Conservation (phyloP, 2,329 filamentous ascomycete genomes). For the Colletotrichum australisinense region DNA sequence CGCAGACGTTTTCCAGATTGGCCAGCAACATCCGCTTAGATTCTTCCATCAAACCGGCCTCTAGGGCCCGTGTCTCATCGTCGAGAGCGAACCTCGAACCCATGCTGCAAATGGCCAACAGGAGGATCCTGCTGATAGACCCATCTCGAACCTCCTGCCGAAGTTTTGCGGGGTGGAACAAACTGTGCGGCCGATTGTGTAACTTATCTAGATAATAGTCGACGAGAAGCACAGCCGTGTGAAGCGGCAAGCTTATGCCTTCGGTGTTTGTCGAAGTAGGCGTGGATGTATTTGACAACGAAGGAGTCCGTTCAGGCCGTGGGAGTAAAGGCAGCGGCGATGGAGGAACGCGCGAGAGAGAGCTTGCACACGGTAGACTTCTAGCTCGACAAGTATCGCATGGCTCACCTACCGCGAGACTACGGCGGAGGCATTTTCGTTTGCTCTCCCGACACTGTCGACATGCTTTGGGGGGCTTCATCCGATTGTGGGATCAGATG, state of each 20-base stretch:
- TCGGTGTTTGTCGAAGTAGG: background rate
- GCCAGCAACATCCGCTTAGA: background rate
- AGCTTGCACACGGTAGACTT: background rate
- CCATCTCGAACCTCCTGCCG: background rate
- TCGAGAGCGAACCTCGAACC: background rate
- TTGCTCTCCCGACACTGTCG: background rate
- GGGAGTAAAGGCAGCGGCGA: background rate
- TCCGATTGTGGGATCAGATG: background rate
- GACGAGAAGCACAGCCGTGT: background rate
- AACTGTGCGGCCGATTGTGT: background rate
- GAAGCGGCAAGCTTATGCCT: background rate
- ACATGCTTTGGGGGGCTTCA: background rate
- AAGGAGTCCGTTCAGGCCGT: background rate
- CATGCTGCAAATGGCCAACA: background rate
- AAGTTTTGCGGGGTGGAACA: background rate
- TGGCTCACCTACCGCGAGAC: background rate
- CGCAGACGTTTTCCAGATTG: background rate
- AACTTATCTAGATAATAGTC: background rate
- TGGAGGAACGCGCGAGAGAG: background rate
- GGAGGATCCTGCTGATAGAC: background rate
- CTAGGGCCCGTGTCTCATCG: background rate
- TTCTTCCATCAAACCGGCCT: background rate
- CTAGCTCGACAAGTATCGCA: background rate
- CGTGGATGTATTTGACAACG: background rate
- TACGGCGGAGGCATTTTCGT: background rate